A percentile compares a stretch with the other conserved stretches of the same genome.
Conservation (phyloP, 305 asterid genomes). For the Fraxinus sp. region DNA sequence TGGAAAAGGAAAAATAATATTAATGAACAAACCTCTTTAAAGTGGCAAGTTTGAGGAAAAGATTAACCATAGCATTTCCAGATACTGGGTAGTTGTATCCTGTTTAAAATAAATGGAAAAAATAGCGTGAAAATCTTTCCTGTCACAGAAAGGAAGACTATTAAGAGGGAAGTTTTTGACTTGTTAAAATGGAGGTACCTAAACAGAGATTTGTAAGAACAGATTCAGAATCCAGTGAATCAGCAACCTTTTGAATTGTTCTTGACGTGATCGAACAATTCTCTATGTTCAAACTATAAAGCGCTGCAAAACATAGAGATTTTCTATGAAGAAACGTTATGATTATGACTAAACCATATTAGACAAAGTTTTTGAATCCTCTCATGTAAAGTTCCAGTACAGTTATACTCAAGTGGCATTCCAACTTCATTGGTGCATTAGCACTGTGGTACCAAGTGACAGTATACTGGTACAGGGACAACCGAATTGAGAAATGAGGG, state of each 20-base stretch:
- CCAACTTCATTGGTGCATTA: slow-evolving; percentile 1
- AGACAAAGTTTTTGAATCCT: not conserved
- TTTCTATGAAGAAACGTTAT: slow-evolving; percentile 14
- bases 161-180: slow-evolving; percentile 21
- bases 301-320: slow-evolving; percentile 57
- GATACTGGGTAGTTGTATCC: slow-evolving; percentile 76
- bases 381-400: slow-evolving; percentile 20
- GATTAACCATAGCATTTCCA: slow-evolving; percentile 58
- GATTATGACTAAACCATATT: not conserved
- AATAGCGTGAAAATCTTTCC: not conserved
- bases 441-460: slow-evolving; percentile 10
- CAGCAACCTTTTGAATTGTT: slow-evolving; percentile 83
- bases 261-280: slow-evolving; percentile 87
- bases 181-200: slow-evolving; percentile 44
- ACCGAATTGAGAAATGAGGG: slow-evolving; percentile 14
- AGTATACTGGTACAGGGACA: slow-evolving; percentile 11
- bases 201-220: slow-evolving; percentile 66
- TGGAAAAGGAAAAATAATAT: slow-evolving; percentile 6
- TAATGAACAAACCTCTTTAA: slow-evolving; percentile 47
- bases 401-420: slow-evolving; percentile 15
- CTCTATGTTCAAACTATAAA: slow-evolving; percentile 76
- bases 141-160: slow-evolving; percentile 6
- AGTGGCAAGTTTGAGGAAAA: slow-evolving; percentile 64
- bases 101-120: slow-evolving; percentile 35
- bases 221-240: slow-evolving; percentile 69